Conservation (phyloP, 2,329 filamentous ascomycete species). For the Cytospora chrysosperma region DNA sequence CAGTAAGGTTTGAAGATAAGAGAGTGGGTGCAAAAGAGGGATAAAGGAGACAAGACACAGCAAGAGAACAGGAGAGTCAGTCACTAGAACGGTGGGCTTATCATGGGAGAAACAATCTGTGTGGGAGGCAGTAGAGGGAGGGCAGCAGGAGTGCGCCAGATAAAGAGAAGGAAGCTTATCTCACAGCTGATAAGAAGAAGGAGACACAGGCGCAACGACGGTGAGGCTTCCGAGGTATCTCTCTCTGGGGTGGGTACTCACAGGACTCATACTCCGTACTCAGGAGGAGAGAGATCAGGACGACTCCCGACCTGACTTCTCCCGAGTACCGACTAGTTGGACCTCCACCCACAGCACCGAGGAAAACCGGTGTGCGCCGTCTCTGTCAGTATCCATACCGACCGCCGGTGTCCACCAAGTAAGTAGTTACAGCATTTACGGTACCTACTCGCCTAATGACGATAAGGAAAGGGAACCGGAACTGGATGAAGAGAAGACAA, state of each 20-base stretch:
- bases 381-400: constrained; percentile 9
- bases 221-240: too few species aligned
- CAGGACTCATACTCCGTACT: too few species aligned
- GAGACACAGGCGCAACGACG: not conserved
- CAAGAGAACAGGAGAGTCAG: not conserved
- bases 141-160: not conserved
- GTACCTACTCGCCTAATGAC: not conserved
- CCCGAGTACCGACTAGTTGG: not conserved
- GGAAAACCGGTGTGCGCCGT: not conserved
- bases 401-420: not conserved
- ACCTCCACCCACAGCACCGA: not conserved
- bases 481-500: too few species aligned
- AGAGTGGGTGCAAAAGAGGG: not conserved
- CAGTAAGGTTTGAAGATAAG: constrained; percentile 7
- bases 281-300: too few species aligned
- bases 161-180: constrained; percentile 13
- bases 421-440: not conserved
- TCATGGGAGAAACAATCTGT: constrained; percentile 6
- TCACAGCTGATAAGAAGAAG: constrained; percentile 6
- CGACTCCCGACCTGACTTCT: not conserved
- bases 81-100: not conserved
- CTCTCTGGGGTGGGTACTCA: too few species aligned
- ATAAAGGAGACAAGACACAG: not conserved
- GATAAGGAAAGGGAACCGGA: not conserved
- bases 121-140: not conserved